phyloP scores from a whole-genome alignment of 2,329 filamentous ascomycete genomes.

The Neofusicoccum ribis region DNA sequence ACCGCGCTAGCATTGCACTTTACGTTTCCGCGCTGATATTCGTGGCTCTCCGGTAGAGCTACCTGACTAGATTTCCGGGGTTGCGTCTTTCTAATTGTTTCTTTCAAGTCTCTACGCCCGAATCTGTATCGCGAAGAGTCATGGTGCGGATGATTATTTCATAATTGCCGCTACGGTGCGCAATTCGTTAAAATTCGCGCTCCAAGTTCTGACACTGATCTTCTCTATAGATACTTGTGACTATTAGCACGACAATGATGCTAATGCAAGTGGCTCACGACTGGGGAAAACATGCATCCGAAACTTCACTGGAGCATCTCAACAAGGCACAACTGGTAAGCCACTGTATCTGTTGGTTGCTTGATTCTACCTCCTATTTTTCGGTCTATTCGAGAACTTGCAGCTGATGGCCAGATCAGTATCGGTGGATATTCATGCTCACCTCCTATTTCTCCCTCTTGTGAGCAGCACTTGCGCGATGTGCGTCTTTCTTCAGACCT shows the following conservation, averaged over 20 bases:
- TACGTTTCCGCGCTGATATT: not conserved
- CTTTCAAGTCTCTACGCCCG: not conserved
- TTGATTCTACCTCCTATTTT: fast-evolving
- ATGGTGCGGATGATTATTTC: not conserved
- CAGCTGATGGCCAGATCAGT: not conserved
- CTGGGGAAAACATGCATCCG: constrained; percentile 4
- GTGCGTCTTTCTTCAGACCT: too few relatives aligned
- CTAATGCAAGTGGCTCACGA: constrained; percentile 1
- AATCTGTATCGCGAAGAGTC: not conserved
- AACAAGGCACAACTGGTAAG: constrained; percentile 7
- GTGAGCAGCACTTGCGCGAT: not conserved
- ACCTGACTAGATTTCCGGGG: too few relatives aligned
- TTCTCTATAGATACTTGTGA: not conserved
- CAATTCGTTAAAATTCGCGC: not conserved
- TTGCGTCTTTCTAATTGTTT: not conserved
- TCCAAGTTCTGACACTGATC: not conserved
- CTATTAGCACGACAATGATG: not conserved
- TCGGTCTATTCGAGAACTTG: not conserved
- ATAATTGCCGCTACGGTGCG: not conserved
- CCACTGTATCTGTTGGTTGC: not conserved
- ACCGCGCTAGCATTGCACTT: not conserved
- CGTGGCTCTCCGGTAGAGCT: not conserved
- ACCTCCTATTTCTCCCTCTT: not conserved
- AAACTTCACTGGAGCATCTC: not conserved
- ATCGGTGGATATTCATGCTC: constrained; percentile 1